Evolutionary conservation across 75 land plant species (phyloP).

Genomic region (Selaginella tamariscina): DNA sequence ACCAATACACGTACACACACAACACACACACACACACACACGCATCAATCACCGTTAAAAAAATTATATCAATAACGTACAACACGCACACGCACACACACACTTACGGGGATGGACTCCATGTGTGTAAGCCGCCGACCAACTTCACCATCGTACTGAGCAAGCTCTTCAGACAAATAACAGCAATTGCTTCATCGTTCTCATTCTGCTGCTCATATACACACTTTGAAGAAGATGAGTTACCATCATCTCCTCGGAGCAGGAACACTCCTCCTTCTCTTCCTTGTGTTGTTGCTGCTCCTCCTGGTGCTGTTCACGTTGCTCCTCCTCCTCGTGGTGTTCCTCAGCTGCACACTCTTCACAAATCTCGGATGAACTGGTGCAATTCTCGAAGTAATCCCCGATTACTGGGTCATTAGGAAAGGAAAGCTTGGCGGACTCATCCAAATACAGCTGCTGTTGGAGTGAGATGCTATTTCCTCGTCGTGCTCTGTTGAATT

Average conservation of each 20-base stretch:
- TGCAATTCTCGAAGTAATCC: not conserved
- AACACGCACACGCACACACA: too few relatives aligned
- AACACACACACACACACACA: too few relatives aligned
- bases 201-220: conserved; percentile 22
- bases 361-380: not conserved
- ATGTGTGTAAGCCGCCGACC: conserved; percentile 45
- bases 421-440: not conserved
- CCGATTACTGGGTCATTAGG: not conserved
- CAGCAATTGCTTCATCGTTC: conserved; percentile 64
- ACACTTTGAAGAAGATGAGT: not conserved
- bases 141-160: conserved; percentile 41
- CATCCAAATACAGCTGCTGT: not conserved
- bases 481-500: not conserved
- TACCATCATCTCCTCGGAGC: not conserved
- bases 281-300: not conserved
- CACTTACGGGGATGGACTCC: conserved; percentile 52
- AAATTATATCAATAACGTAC: too few relatives aligned
- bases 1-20: too few relatives aligned
- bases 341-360: not conserved
- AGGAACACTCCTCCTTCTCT: not conserved
- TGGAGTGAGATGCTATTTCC: not conserved
- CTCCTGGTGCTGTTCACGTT: not conserved
- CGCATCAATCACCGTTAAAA: too few relatives aligned
- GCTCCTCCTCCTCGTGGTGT: not conserved
- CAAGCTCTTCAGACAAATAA: conserved; percentile 55